A percentile compares a stretch with the other conserved stretches of the same genome.
These are phyloP conservation scores for Asterochloris sp. DNA, from an alignment of 139 green algal genomes.

Conservation along the genomic window DNA sequence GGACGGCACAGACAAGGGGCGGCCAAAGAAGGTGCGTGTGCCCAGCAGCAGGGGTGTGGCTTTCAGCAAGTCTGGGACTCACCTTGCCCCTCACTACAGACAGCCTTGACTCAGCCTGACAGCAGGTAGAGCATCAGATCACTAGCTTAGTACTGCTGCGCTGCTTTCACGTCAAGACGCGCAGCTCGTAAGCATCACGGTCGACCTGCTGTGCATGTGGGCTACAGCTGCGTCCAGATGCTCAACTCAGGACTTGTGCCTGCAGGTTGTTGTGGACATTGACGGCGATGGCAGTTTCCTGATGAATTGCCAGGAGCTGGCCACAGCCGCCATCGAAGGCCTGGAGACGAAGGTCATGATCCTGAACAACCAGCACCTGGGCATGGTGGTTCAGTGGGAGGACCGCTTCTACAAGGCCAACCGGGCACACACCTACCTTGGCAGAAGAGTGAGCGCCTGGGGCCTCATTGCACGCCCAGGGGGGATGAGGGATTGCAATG, in stretches of 20 bases:
- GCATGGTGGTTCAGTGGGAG: slow-evolving; percentile 99
- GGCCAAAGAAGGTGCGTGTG: slow-evolving; percentile 34
- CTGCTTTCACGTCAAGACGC: background rate
- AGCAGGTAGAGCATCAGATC: background rate
- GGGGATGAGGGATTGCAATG: too few relatives aligned
- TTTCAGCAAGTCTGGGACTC: too few relatives aligned
- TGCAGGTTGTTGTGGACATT: slow-evolving; percentile 89
- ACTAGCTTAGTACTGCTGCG: background rate
- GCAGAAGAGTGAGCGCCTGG: slow-evolving; percentile 24
- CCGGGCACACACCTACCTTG: slow-evolving; percentile 97
- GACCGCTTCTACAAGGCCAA: slow-evolving; percentile 99
- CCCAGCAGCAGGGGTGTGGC: too few relatives aligned
- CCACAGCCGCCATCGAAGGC: slow-evolving; percentile 88
- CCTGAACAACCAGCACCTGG: slow-evolving; percentile 99
- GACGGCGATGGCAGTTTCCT: slow-evolving; percentile 97
- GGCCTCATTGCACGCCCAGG: too few relatives aligned
- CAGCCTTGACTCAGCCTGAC: too few relatives aligned
- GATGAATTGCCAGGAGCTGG: slow-evolving; percentile 98
- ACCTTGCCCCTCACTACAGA: too few relatives aligned
- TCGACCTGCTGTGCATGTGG: background rate
- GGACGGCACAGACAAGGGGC: slow-evolving; percentile 64
- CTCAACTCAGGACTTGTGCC: background rate
- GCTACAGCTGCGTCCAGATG: background rate
- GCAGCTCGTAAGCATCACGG: too few relatives aligned
- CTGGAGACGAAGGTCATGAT: slow-evolving; percentile 96